A percentile compares a stretch with the other conserved stretches of the same genome.
phyloP scores from a whole-genome alignment of 495 filamentous ascomycete genomes.

The Bacidia rubella region DNA sequence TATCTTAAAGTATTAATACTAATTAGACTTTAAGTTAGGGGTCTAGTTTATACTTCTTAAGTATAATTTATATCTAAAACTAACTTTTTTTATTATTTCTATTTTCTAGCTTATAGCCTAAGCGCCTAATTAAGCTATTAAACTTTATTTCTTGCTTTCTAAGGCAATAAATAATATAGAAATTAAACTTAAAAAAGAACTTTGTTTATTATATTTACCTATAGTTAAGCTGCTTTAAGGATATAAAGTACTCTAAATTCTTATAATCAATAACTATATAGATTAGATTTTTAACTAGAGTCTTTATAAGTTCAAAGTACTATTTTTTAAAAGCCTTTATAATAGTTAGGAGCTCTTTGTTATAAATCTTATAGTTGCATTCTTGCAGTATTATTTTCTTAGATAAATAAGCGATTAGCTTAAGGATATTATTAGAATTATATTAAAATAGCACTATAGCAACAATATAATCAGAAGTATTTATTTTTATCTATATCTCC shows the following conservation, averaged over 20 bases:
- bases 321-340: neutral
- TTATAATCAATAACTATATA: neutral
- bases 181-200: neutral
- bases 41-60: no score
- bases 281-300: neutral
- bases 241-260: neutral
- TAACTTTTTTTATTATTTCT: neutral
- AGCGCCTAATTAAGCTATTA: neutral
- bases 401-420: neutral
- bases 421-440: neutral
- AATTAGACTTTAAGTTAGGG: no score
- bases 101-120: neutral
- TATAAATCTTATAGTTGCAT: neutral
- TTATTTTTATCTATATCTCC: neutral
- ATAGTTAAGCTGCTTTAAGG: neutral
- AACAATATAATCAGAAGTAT: conserved; percentile 1
- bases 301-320: neutral
- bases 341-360: neutral
- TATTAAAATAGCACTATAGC: neutral
- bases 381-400: neutral
- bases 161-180: conserved; percentile 1
- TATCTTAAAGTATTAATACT: neutral
- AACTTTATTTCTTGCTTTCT: neutral
- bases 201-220: neutral
- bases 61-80: neutral